phyloP scores from a whole-genome alignment of 2,329 filamentous ascomycete species.

The Westerdykella aurantiaca region DNA sequence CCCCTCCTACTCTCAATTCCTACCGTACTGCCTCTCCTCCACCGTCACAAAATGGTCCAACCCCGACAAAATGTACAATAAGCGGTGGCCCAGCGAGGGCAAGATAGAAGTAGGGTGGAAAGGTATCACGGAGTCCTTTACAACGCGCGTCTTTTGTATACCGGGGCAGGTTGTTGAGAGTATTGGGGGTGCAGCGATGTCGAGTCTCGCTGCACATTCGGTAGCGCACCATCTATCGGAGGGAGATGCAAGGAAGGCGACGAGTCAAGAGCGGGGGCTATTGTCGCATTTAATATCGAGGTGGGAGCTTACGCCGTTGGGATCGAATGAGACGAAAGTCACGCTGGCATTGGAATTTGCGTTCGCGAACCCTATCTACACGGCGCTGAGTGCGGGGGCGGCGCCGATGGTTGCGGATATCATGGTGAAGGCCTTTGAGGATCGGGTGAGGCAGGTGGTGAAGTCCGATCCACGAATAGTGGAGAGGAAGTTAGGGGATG shows the following conservation, averaged over 20 bases:
- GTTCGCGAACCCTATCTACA: conserved; percentile 86
- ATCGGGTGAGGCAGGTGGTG: conserved; percentile 59
- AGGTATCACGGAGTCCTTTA: conserved; percentile 76
- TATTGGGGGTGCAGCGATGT: conserved; percentile 55
- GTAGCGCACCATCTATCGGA: conserved; percentile 41
- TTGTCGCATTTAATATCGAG: conserved; percentile 64
- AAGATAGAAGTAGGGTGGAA: conserved; percentile 82
- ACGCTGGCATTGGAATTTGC: conserved; percentile 70
- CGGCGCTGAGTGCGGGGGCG: conserved; percentile 70
- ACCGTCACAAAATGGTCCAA: conserved; percentile 69
- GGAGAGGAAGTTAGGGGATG: conserved; percentile 17
- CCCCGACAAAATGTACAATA: conserved; percentile 44
- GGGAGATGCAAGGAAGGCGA: neutral
- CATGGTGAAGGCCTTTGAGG: conserved; percentile 94
- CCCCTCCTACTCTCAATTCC: conserved; percentile 69
- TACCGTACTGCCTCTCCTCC: conserved; percentile 82
- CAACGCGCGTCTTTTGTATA: conserved; percentile 71
- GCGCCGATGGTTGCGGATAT: conserved; percentile 76
- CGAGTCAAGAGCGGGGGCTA: conserved; percentile 33
- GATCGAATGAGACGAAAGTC: conserved; percentile 61
- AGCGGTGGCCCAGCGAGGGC: conserved; percentile 65
- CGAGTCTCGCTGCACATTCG: conserved; percentile 38
- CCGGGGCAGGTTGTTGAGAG: conserved; percentile 70
- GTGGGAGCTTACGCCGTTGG: conserved; percentile 55
- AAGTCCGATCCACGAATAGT: conserved; percentile 17